Base-by-base conservation (phyloP, 441 rosid genomes). In the Populus tomentosa region DNA sequence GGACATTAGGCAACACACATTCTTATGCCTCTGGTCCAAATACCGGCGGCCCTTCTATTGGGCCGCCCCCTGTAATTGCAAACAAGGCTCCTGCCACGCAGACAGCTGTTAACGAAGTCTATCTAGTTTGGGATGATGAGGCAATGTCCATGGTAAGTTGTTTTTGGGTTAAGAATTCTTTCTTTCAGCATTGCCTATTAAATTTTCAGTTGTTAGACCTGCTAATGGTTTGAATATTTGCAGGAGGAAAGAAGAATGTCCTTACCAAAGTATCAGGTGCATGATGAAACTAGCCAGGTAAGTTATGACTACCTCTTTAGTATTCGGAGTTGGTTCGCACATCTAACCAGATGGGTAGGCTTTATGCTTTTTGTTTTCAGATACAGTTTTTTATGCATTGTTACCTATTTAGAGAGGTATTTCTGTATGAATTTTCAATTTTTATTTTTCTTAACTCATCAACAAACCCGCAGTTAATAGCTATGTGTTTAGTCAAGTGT, bases 221-320 rank as follows among this genome's bases (percentile, higher is more conserved):
- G 14, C 7, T 80, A 75, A 80, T 80, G 40, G 75, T 75, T 79
- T 68, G 32, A 64, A 78, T 75, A 26, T 67, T 76, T 84, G 35
- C 91, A 97, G 98, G 99, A 97, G 94, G 99, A 97, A 86, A 93
- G 99, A 86, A 93, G 99, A 88, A 87, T 97, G 94, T 91, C 97
- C 70, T 87, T 88, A 68, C 83, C 88, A 14, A 93, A 93, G 86
- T 97, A 94, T 93, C 98, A 97, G 91, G 93, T 94, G 89, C 99
- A 97, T 88, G 99, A 94, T 86, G 99, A 97, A 89, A 94, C 93
- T 81, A 94, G 96, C 99, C 99, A 97, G 99, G 98, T 97, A 97
- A 97, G 99, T 97, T 88, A 85, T 83, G 84, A 88, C 90, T 85
- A 73, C 87, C 90, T 85, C 81, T 87, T 81, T 69, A 73, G 75